Percentiles rank a stretch among this genome's conserved stretches.
Evolutionary conservation across 176 grass and related monocot species (phyloP).

Genomic region (Alopecurus myosuroides): DNA sequence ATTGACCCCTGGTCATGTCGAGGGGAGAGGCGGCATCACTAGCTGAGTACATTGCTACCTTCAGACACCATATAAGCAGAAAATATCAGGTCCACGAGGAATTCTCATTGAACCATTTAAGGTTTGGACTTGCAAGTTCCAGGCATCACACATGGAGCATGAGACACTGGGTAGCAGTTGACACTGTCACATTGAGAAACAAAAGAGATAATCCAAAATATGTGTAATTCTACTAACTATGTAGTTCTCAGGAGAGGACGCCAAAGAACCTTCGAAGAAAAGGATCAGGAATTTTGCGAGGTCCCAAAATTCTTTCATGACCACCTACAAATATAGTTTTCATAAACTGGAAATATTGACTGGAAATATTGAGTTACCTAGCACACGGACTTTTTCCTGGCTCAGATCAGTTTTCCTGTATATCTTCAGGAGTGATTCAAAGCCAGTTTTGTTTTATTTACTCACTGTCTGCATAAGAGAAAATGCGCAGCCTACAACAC

Average conservation of each 20-base stretch:
- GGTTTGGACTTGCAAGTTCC: too few species aligned
- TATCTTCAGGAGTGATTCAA: conserved; percentile 77
- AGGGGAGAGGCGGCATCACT: too few species aligned
- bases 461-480: conserved; percentile 73
- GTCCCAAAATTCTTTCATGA: background rate
- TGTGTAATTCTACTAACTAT: too few species aligned
- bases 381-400: conserved; percentile 92
- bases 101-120: too few species aligned
- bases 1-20: too few species aligned
- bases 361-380: conserved; percentile 61
- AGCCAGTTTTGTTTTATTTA: conserved; percentile 65
- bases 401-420: conserved; percentile 91
- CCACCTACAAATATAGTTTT: background rate
- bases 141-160: too few species aligned
- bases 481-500: conserved; percentile 70
- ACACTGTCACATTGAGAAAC: too few species aligned
- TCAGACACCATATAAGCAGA: too few species aligned
- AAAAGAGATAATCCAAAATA: too few species aligned
- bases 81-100: too few species aligned
- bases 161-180: too few species aligned
- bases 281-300: background rate
- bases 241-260: conserved; percentile 47
- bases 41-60: too few species aligned
- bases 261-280: conserved; percentile 62
- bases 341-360: background rate